Percentiles rank a stretch among this genome's conserved stretches.
Conservation (phyloP, 2,329 filamentous ascomycete genomes). For the Anthostomella pinea region DNA sequence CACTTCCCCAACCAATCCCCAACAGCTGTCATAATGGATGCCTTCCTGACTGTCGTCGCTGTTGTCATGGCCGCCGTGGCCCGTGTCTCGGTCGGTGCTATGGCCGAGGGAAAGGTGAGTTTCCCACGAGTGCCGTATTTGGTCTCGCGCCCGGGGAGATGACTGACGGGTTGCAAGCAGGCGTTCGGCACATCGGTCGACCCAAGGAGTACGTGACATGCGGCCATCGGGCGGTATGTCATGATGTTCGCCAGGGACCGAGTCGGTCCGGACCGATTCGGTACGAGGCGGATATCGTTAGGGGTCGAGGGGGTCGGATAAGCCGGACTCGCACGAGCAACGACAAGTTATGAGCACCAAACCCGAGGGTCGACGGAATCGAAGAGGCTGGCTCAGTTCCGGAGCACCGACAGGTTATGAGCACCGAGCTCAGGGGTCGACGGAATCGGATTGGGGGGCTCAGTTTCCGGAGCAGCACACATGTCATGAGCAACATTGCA, state of each 20-base stretch:
- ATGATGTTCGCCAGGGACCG: slow-evolving; percentile 14
- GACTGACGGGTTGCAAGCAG: slow-evolving; percentile 5
- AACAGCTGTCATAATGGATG: slow-evolving; percentile 18
- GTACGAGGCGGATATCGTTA: slow-evolving; percentile 12
- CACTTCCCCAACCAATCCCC: slow-evolving; percentile 2
- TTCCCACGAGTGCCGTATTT: too few species aligned
- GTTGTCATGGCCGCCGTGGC: slow-evolving; percentile 14
- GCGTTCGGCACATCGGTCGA: slow-evolving; percentile 10
- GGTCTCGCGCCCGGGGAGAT: not conserved
- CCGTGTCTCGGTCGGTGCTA: slow-evolving; percentile 15
- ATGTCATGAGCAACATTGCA: slow-evolving; percentile 11
- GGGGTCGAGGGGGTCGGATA: slow-evolving; percentile 12
- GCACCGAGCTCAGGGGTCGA: slow-evolving; percentile 5
- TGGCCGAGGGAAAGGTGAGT: slow-evolving; percentile 18
- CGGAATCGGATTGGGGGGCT: slow-evolving; percentile 11
- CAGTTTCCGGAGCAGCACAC: slow-evolving; percentile 8
- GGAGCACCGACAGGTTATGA: slow-evolving; percentile 7
- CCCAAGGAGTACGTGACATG: slow-evolving; percentile 11
- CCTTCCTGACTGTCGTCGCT: slow-evolving; percentile 15
- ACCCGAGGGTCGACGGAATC: slow-evolving; percentile 8
- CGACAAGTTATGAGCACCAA: slow-evolving; percentile 9
- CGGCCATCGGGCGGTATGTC: slow-evolving; percentile 5
- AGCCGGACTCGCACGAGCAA: slow-evolving; percentile 1
- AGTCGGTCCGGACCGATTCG: too few species aligned
- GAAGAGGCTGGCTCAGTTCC: slow-evolving; percentile 6